These are phyloP conservation scores for Neofusicoccum sp. DNA, from an alignment of 2,329 filamentous ascomycete genomes.

Conservation along the genomic window DNA sequence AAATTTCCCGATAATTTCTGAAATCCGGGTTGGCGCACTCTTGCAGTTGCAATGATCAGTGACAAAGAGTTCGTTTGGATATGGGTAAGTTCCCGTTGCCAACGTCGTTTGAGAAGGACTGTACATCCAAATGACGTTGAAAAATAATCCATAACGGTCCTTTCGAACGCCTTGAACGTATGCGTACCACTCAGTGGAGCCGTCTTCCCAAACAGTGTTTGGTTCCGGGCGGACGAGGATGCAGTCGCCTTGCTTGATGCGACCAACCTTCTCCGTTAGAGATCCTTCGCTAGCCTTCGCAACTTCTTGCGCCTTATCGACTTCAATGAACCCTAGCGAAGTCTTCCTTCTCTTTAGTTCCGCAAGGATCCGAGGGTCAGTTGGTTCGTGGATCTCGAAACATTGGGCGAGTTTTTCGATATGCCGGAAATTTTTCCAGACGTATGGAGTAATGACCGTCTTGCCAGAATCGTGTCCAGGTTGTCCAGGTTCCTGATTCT, in stretches of 20 bases:
- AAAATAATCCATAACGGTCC: slow-evolving; percentile 29
- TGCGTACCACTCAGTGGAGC: slow-evolving; percentile 63
- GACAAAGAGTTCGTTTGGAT: slow-evolving; percentile 71
- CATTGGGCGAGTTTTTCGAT: slow-evolving; percentile 44
- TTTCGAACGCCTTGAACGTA: slow-evolving; percentile 61
- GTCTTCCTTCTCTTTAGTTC: neutral
- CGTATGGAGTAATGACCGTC: slow-evolving; percentile 71
- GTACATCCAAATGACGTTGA: slow-evolving; percentile 70
- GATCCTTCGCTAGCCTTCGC: neutral
- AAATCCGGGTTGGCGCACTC: slow-evolving; percentile 50
- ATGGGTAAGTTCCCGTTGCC: slow-evolving; percentile 65
- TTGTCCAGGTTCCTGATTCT: neutral
- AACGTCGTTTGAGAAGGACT: slow-evolving; percentile 69
- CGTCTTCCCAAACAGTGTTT: slow-evolving; percentile 57
- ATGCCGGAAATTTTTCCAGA: slow-evolving; percentile 62
- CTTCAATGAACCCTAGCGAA: neutral
- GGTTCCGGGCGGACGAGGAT: slow-evolving; percentile 48
- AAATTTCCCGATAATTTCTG: slow-evolving; percentile 59
- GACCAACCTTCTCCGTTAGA: neutral
- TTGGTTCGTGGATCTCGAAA: neutral
- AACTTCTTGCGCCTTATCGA: neutral
- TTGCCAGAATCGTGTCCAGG: slow-evolving; percentile 19
- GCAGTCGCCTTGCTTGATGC: slow-evolving; percentile 44
- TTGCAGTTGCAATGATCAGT: slow-evolving; percentile 73
- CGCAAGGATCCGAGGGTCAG: neutral